These are phyloP conservation scores for Amanita thiersii DNA, from an alignment of 768 basidiomycete genomes.

Conservation along the genomic window DNA sequence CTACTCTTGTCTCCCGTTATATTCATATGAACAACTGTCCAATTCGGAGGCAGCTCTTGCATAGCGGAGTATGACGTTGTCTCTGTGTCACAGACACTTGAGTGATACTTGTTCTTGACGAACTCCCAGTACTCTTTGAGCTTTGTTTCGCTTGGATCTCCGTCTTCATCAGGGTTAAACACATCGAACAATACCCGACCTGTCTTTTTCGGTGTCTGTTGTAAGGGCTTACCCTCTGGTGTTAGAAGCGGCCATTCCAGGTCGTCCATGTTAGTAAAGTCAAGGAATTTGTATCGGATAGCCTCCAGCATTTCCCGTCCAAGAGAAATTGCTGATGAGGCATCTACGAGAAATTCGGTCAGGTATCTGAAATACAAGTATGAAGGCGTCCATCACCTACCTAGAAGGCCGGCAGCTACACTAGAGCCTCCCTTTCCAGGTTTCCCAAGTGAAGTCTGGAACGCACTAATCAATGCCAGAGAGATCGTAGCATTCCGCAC, in stretches of 20 bases:
- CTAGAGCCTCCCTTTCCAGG: constrained; percentile 37
- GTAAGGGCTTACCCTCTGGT: constrained; percentile 32
- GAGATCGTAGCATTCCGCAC: constrained; percentile 71
- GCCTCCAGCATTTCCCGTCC: constrained; percentile 82
- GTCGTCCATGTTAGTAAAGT: constrained; percentile 43
- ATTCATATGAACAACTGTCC: constrained; percentile 80
- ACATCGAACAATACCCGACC: constrained; percentile 11
- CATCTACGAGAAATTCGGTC: constrained; percentile 37
- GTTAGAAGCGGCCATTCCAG: constrained; percentile 63
- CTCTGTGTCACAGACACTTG: constrained; percentile 30
- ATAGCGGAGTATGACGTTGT: constrained; percentile 33
- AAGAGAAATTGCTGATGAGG: constrained; percentile 68
- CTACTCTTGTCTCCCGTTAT: constrained; percentile 78
- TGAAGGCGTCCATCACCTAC: constrained; percentile 24
- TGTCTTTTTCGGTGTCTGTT: constrained; percentile 16
- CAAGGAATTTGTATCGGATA: constrained; percentile 62
- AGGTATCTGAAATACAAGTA: background rate
- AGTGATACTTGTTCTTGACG: constrained; percentile 47
- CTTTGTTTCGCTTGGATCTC: constrained; percentile 21
- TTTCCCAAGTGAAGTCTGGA: constrained; percentile 77
- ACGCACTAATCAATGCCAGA: constrained; percentile 59
- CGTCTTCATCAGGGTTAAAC: constrained; percentile 29
- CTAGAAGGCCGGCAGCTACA: constrained; percentile 56
- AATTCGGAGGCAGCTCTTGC: constrained; percentile 55
- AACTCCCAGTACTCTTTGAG: constrained; percentile 56